Base-by-base conservation (phyloP, 805 yeast species). In the Phaffomyces thermotolerans region DNA sequence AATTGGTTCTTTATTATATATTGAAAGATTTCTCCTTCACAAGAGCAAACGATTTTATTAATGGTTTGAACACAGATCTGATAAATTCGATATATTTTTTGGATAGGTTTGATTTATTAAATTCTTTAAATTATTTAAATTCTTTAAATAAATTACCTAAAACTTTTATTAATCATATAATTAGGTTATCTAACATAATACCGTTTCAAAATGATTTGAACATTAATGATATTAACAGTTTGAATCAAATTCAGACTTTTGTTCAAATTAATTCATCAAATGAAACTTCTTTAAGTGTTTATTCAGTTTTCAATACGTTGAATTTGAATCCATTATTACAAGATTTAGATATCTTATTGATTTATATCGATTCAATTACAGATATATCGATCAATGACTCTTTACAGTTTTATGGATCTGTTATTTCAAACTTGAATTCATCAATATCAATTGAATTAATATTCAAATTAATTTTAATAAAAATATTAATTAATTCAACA, bases 91-190 rank as follows among this genome's bases (percentile, higher is more conserved):
- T 54, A 12, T 57, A 57, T 38, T 48, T 35, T 32, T 39, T 57
- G 24, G 62, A 57, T 36, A 51, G 59, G 40, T 53, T 57, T 33
- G 55, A 57, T 33, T 48, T 56, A 13, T 30, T 41, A 27, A 48
- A 44, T 18, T 29, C 49, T 12, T 30, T 53, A 17, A 40, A 39
- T 34, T 41, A 50, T 35, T 36, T 56, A n/a, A 48, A 49, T 13
- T 33, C 42, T 1, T 44, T 47, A 15, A 33, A 39, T 17, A 48
- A 45, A 20, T 43, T 34, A 9, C 18, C 48, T n/a, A 27, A 29
- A 20, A n/a, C 39, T 3, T 54, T 57, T 35, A 37, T 50, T 12
- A 43, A 52, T 12, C 52, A 53, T 32, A 42, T 50, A 15, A 42
- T 56, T n/a, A 50, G 49, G 36, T 10, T 54, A n/a, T 41, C 58